A percentile compares a stretch with the other conserved stretches of the same genome.
Evolutionary conservation across 306 rosid species (phyloP).

Genomic region (Quercus wislizeni): DNA sequence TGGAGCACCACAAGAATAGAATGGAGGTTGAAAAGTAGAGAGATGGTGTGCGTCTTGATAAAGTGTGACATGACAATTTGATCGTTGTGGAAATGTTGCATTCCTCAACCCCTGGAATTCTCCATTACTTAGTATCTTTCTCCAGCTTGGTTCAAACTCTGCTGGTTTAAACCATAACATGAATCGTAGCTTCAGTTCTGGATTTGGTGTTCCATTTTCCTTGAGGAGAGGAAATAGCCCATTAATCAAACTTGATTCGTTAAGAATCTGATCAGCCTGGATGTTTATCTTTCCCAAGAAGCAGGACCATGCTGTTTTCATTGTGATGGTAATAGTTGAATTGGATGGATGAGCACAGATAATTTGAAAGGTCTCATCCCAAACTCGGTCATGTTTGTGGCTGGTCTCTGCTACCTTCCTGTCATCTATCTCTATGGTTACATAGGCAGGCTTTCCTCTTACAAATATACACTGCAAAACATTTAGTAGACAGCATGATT

Average conservation of each 20-base stretch:
- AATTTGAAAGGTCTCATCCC: conserved; percentile 92
- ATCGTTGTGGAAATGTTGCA: conserved; percentile 75
- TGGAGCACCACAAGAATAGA: conserved; percentile 47
- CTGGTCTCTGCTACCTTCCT: conserved; percentile 60
- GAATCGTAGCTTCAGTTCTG: conserved; percentile 61
- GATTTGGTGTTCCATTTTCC: conserved; percentile 70
- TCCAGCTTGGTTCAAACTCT: conserved; percentile 62
- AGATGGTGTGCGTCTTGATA: conserved; percentile 95
- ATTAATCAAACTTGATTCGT: conserved; percentile 60
- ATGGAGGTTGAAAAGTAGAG: conserved; percentile 62
- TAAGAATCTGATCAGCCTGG: conserved; percentile 46
- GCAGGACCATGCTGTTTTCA: conserved; percentile 56
- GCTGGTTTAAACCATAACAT: conserved; percentile 91
- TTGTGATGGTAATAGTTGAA: conserved; percentile 54
- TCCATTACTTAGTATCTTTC: conserved; percentile 42
- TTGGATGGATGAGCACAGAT: conserved; percentile 68
- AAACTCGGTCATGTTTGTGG: conserved; percentile 57
- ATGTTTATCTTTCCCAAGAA: conserved; percentile 70
- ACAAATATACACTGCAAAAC: conserved; percentile 56
- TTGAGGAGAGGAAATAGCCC: conserved; percentile 66
- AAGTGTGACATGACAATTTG: conserved; percentile 74
- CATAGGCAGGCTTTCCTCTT: conserved; percentile 67
- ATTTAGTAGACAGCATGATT: neutral
- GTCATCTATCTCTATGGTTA: conserved; percentile 61
- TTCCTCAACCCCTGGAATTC: conserved; percentile 63